Evolutionary conservation across 768 basidiomycete species (phyloP).

Genomic region (Dacryopinax spathularia): DNA sequence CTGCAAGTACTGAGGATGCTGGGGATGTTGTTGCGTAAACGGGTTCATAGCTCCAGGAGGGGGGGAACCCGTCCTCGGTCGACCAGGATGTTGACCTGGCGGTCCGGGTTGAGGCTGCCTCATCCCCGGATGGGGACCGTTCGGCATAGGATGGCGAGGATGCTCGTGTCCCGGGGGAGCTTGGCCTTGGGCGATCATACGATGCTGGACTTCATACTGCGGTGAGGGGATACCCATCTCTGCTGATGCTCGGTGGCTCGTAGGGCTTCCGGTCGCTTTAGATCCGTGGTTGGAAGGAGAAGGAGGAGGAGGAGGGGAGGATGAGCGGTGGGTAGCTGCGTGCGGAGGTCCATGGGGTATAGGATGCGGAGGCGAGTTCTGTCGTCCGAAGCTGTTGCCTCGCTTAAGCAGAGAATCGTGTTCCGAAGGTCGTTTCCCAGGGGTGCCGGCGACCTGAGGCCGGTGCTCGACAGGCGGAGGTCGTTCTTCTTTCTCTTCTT

Average conservation of each 20-base stretch:
- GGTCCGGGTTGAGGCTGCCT: neutral
- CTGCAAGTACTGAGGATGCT: constrained; percentile 3
- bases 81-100: neutral
- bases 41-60: constrained; percentile 3
- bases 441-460: constrained; percentile 4
- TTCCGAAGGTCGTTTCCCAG: neutral
- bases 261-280: neutral
- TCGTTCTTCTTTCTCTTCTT: constrained; percentile 27
- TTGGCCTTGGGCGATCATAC: constrained; percentile 84
- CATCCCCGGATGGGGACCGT: neutral
- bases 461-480: neutral
- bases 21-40: constrained; percentile 5
- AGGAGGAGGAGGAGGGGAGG: neutral
- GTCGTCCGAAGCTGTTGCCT: constrained; percentile 1
- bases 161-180: constrained; percentile 10
- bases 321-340: neutral
- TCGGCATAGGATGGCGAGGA: constrained; percentile 12
- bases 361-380: neutral
- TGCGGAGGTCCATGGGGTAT: neutral
- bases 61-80: neutral
- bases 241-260: constrained; percentile 1
- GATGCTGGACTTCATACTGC: constrained; percentile 88
- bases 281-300: neutral
- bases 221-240: constrained; percentile 82
- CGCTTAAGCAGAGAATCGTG: neutral